phyloP scores from a whole-genome alignment of 2,329 filamentous ascomycete genomes.

The Coniosporium tulheliwenetii region DNA sequence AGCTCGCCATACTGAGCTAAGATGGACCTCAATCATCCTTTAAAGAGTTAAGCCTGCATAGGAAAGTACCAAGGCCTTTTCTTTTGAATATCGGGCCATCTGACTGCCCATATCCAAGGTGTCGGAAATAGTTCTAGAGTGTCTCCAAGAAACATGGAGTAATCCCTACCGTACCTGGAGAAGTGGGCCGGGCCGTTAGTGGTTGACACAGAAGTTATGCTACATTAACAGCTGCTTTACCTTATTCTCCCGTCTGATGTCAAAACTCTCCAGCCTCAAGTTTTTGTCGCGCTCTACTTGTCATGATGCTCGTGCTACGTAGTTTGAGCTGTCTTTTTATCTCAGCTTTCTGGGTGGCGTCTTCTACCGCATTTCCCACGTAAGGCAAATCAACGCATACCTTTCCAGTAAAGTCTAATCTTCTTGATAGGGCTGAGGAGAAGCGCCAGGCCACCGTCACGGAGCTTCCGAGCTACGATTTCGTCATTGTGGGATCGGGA shows the following conservation, averaged over 20 bases:
- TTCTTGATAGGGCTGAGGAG: background rate
- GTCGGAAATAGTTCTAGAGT: background rate
- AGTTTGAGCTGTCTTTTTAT: background rate
- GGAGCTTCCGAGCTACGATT: constrained; percentile 32
- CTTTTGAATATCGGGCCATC: too few species aligned
- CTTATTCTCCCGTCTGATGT: background rate
- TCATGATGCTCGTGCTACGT: background rate
- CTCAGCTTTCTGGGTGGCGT: background rate
- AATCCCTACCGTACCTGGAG: background rate
- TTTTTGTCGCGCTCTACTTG: background rate
- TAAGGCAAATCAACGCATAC: background rate
- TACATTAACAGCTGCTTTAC: background rate
- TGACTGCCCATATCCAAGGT: background rate
- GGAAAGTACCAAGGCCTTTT: background rate
- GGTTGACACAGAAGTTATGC: background rate
- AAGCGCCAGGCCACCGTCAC: background rate
- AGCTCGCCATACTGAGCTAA: background rate
- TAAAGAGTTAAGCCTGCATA: too few species aligned
- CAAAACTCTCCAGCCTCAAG: background rate
- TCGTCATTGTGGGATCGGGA: constrained; percentile 46
- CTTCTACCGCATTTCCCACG: background rate
- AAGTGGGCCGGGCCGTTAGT: background rate
- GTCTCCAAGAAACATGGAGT: background rate
- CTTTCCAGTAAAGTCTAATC: background rate
- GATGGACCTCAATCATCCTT: too few species aligned